Base-by-base conservation (phyloP, 768 basidiomycete species). In the Tulasnella sp. region DNA sequence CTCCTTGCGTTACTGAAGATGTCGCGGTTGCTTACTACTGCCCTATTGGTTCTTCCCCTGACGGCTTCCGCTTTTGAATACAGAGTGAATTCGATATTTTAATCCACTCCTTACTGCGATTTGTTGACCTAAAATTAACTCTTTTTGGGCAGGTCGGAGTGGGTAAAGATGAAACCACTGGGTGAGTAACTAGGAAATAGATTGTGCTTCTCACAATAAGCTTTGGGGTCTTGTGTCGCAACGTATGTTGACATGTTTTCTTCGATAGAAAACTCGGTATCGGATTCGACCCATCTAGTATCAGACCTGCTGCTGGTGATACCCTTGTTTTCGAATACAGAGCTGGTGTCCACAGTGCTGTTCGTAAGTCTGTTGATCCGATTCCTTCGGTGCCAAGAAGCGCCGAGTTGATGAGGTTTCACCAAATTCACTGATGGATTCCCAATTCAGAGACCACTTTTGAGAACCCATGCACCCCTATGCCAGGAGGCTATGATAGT, bases 231-330 rank as follows among this genome's bases (percentile, higher is more conserved):
- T n/a, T n/a, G n/a, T n/a, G n/a, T n/a, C n/a, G n/a, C n/a, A n/a
- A n/a, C n/a, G n/a, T n/a, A n/a, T n/a, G n/a, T n/a, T n/a, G n/a
- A n/a, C n/a, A n/a, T n/a, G n/a, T 39, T 3, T 13, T 9, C 15
- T 13, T 15, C 19, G 16, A 40, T 8, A 49, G 48, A 5, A 49
- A 49, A 13, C 12, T 37, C 37, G 48, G 48, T 12, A 13, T 49
- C 19, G 48, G 48, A 7, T 49, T 49, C 16, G 48, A 49, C 48
- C 48, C 48, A 22, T 49, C 48, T 40, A 49, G 48, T 20, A 49
- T 49, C 37, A 22, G 48, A 8, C 48, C 48, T 22, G 20, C 37
- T 31, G 48, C 48, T n/a, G 48, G 48, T 8, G 48, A 49, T 27
- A 49, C 48, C 24, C 37, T 49, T 27, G 48, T 39, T 9, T 49